Evolutionary conservation across 768 basidiomycete genomes (phyloP).

Genomic region (Tephrocybe rancida): DNA sequence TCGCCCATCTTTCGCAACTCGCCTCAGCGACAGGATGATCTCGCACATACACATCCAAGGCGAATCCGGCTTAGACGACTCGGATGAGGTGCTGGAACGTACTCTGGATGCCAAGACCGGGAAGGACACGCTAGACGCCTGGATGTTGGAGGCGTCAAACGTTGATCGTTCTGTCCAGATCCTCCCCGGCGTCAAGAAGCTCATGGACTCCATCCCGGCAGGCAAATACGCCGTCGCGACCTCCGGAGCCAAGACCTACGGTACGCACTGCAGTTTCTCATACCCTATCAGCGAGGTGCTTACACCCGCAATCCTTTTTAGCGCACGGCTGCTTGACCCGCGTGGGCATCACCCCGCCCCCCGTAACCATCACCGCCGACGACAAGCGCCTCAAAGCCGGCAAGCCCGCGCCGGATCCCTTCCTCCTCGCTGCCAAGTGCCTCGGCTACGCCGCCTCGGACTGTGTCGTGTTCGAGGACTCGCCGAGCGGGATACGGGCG

Average conservation of each 20-base stretch:
- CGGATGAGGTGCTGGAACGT: slow-evolving; percentile 6
- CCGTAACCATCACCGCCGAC: slow-evolving; percentile 75
- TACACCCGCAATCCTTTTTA: slow-evolving; percentile 17
- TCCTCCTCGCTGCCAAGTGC: slow-evolving; percentile 62
- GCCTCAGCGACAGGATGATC: slow-evolving; percentile 31
- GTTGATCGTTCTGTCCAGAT: slow-evolving; percentile 70
- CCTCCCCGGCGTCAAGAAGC: slow-evolving; percentile 65
- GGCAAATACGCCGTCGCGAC: slow-evolving; percentile 76
- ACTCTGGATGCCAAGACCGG: slow-evolving; percentile 23
- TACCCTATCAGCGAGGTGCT: not conserved
- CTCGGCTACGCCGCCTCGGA: slow-evolving; percentile 56
- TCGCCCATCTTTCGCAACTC: slow-evolving; percentile 49
- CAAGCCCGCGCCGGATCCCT: slow-evolving; percentile 65
- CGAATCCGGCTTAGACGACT: not conserved
- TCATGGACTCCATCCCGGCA: slow-evolving; percentile 67
- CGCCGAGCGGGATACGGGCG: slow-evolving; percentile 74
- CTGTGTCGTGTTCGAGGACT: slow-evolving; percentile 84
- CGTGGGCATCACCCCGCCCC: slow-evolving; percentile 68
- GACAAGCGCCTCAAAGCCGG: slow-evolving; percentile 72
- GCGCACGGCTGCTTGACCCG: slow-evolving; percentile 72
- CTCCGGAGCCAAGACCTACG: slow-evolving; percentile 72
- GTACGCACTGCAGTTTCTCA: slow-evolving; percentile 31
- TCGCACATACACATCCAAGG: not conserved
- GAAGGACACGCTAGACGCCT: slow-evolving; percentile 42
- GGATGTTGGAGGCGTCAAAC: slow-evolving; percentile 56